Evolutionary conservation across 2,329 filamentous ascomycete species (phyloP), one percentile per base, ranked within the genome.

Genomic region (Fusarium succisae): DNA sequence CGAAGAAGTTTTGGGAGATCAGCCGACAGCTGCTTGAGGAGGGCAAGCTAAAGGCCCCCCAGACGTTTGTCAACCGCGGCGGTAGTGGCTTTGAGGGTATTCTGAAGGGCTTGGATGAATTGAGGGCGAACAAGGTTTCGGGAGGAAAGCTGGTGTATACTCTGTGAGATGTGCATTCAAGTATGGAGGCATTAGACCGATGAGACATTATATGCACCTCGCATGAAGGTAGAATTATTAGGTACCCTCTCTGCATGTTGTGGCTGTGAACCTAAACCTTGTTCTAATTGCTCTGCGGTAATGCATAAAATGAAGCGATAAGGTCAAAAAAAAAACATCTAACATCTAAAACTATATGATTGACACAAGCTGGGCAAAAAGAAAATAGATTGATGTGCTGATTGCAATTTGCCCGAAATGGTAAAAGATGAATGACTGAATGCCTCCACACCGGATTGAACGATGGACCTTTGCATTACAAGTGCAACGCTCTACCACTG

Each of bases 371-470:
- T 9, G 15, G 4, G 8, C 8, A 24, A 50, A 51, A 51, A 5
- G 4, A 30, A 8, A 28, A 20, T 5, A 5, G 8, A 35, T 6
- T 22, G 2, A 24, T 11, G 2, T 11, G 17, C 11, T 12, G 3
- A 15, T 20, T 37, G 12, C 12, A 5, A 12, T 53, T 53, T 15
- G 13, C 30, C 26, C 3, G 12, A 38, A 62, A 50, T 15, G 11
- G 11, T n/a, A 66, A 58, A 67, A 32, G 14, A 8, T 17, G 0
- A 24, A 28, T 18, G 3, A 5, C 41, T 10, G 15, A 35, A 35
- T 70, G 67, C 67, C 67, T 70, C 67, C 66, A 70, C 67, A 70
- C 67, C 53, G 67, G 67, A 70, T 70, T 70, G 67, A 70, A 70
- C 67, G 53, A 70, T 70, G 67, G 67, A 70, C 67, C 67, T 70